These are phyloP conservation scores for Penicillium corylophilum DNA, from an alignment of 2,329 filamentous ascomycete genomes.

Conservation along the genomic window DNA sequence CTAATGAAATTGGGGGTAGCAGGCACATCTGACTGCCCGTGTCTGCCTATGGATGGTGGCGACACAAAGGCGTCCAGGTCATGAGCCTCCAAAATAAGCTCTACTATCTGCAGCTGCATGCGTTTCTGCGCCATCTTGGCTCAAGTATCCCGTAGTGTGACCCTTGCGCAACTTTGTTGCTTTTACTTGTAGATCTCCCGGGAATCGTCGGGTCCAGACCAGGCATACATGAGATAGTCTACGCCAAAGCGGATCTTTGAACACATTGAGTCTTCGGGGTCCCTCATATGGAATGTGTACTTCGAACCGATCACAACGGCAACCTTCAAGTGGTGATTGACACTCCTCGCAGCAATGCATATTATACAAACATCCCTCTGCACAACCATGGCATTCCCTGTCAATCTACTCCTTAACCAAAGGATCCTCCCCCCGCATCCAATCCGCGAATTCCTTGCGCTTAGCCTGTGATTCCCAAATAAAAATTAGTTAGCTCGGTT, in stretches of 20 bases:
- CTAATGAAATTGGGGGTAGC: background rate
- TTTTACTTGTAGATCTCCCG: background rate
- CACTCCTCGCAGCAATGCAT: slow-evolving; percentile 20
- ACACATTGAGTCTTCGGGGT: too few species aligned
- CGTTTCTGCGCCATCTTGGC: background rate
- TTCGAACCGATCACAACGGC: background rate
- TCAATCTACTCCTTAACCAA: slow-evolving; percentile 25
- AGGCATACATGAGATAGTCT: background rate
- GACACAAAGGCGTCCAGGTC: background rate
- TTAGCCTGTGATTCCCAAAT: slow-evolving; percentile 47
- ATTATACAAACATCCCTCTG: slow-evolving; percentile 18
- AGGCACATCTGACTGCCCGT: background rate
- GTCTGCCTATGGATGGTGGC: background rate
- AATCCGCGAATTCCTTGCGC: slow-evolving; percentile 74
- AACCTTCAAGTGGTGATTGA: slow-evolving; percentile 3
- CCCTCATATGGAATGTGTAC: too few species aligned
- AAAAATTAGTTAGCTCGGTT: slow-evolving; percentile 12
- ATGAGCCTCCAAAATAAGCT: background rate
- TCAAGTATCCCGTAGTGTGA: background rate
- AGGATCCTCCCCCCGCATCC: slow-evolving; percentile 54
- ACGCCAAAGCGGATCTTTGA: background rate
- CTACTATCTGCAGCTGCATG: background rate
- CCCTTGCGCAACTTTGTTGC: background rate
- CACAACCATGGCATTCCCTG: background rate
- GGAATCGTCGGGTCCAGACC: background rate